Base-by-base conservation (phyloP, 139 green algal species). In the Nannochloris sp. region DNA sequence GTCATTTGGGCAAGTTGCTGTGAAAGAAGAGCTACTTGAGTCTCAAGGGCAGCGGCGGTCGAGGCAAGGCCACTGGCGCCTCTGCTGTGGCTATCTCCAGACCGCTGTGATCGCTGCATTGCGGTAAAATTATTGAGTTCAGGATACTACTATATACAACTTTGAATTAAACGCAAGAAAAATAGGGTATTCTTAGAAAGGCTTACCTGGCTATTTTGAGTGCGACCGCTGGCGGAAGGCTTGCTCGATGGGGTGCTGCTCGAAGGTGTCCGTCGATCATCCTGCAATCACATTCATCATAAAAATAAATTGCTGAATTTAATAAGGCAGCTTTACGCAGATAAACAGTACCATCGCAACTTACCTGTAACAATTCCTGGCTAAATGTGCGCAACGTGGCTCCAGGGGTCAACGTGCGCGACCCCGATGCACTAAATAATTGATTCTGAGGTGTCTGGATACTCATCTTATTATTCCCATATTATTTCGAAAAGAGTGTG, bases 1-100 rank as follows among this genome's bases (percentile, higher is more conserved):
- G 67, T 72, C 33, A 83, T 37, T 61, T 83, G 74, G 3, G 69
- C 39, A 24, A 83, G 58, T 65, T 83, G 76, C 47, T 83, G 74
- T 13, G 67, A 47, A 19, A 83, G 60, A 30, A 61, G 33, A 15
- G 42, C 35, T 25, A 60, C 37, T 46, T 83, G 67, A 19, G 75
- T 33, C 19, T 83, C 69, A 48, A 73, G 73, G 48, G 71, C 58
- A 3, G 68, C 19, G 42, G 42, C 19, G 42, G 42, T 27, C 19
- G 42, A 51, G 42, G 42, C 42, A 19, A 27, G 19, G 42, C 42
- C 42, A 51, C 42, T 51, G 42, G 19, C 42, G 42, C 42, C 19
- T 19, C 19, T 19, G 42, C 42, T 19, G 19, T 51, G 42, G 42
- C 42, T 51, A 19, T 51, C 42, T 51, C 42, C 42, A 19, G 42